A percentile compares a stretch with the other conserved stretches of the same genome.
Conservation (phyloP, 2,329 filamentous ascomycete genomes). For the Botrytis porri region DNA sequence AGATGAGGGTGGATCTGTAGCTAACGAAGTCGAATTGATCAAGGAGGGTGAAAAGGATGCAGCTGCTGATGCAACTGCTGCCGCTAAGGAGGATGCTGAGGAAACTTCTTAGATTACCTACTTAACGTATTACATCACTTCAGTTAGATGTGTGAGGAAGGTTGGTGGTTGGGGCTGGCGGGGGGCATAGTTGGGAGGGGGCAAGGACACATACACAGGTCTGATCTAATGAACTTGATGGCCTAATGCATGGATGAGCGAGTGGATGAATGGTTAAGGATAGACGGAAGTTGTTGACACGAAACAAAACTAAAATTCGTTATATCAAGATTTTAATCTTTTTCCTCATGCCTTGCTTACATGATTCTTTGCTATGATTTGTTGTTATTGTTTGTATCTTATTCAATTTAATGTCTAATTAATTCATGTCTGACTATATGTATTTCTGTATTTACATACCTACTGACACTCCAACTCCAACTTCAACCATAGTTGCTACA, state of each 20-base stretch:
- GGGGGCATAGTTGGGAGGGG: neutral
- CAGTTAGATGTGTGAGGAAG: neutral
- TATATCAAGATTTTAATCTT: neutral
- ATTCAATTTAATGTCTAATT: neutral
- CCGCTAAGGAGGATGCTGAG: constrained; percentile 54
- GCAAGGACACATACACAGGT: neutral
- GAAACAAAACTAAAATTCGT: neutral
- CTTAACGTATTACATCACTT: neutral
- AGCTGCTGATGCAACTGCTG: constrained; percentile 57
- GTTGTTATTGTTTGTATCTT: neutral
- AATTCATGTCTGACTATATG: neutral
- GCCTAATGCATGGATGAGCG: neutral
- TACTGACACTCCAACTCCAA: no score
- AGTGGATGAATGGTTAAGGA: neutral
- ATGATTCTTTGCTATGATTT: neutral
- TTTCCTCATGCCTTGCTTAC: neutral
- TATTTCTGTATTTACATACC: neutral
- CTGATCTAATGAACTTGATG: neutral
- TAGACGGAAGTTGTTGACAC: neutral
- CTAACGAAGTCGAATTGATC: constrained; percentile 32
- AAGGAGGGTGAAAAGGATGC: constrained; percentile 58
- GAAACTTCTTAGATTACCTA: constrained; percentile 6
- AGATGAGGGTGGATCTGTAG: constrained; percentile 33
- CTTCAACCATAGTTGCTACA: no score
- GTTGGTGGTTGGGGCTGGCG: neutral